Base-by-base conservation (phyloP, 2,329 filamentous ascomycete species). In the Ceratocystis alfenasii region DNA sequence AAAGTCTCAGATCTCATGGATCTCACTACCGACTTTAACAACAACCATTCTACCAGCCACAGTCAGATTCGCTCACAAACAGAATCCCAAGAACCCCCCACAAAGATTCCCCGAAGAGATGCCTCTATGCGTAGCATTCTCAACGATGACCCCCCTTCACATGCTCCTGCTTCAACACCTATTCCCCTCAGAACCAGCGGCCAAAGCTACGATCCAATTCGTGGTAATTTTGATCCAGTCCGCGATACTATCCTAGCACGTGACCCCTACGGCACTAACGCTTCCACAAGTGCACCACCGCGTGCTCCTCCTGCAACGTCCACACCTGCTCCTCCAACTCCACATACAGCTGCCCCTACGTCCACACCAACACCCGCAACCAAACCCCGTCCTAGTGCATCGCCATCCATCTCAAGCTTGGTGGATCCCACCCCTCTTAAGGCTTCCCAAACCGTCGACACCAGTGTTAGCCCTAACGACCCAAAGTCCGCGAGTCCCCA, bases 361-460 rank as follows among this genome's bases (percentile, higher is more conserved):
- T 57, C 55, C 17, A 59, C 55, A n/a, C 28, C 28, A 2, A 59
- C 71, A 64, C 66, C 20, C 69, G 69, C 17, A 45, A 63, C 48
- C 28, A 67, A 59, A 65, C 87, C 88, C 75, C 84, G 88, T 65
- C 88, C 89, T n/a, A 93, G 89, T 73, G 88, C 88, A 48, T 96
- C 93, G 3, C 92, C 93, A 1, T 93, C 93, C 2, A 96, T 96
- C 70, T 87, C 90, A 5, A 95, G 90, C 75, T 81, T 96, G 66
- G 89, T 96, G 63, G 90, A 96, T 70, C 88, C 80, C 8, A 76
- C 78, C 59, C 78, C 75, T 60, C 70, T 69, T 22, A 57, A 55
- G 28, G 22, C 59, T 44, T 45, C 55, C 20, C 41, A 64, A 45
- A 41, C 57, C 25, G 22, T 41, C 41, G 44, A 57, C 48, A 55